Evolutionary conservation across 2,329 filamentous ascomycete species (phyloP), one percentile per base, ranked within the genome.

Genomic region (Apiospora sp.): DNA sequence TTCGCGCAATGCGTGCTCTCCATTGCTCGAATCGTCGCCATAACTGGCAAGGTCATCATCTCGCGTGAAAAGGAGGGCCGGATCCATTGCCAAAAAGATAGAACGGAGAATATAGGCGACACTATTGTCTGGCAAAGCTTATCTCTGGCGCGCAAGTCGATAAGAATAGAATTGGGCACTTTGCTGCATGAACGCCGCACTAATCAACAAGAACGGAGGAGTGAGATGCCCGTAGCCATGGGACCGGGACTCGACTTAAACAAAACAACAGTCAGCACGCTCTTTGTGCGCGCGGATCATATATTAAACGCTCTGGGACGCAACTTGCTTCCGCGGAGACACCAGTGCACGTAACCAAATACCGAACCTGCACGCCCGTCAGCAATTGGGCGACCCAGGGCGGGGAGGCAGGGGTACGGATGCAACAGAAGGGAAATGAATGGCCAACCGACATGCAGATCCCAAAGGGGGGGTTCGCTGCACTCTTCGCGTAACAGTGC

Each of bases 131-230:
- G 49, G 49, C 27, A 41, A 41, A 12, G 58, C 34, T 14, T 64
- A 41, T 41, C 10, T 41, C 14, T 34, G 30, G 19, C 12, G 13
- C 19, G 16, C 19, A 34, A 64, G n/a, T 41, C 58, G 58, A 64
- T 41, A 64, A 64, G 58, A 64, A 64, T 64, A 64, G 34, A 24
- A 41, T 64, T 64, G 30, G 30, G 58, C 19, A 64, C 58, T 41
- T 64, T 64, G 58, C 22, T 41, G 58, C 58, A 64, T 64, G 58
- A 64, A 64, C 58, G 19, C 34, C 54, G 46, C 27, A 61, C 51
- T 61, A 37, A 41, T 7, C 34, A 64, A 14, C 30, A 64, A n/a
- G 7, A 19, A 10, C 10, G 34, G 22, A 37, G 34, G 34, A 16
- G 10, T 19, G 34, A 16, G 10, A 19, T 61, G 27, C 54, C 54